Evolutionary conservation across 2,329 filamentous ascomycete genomes (phyloP).

Genomic region (Cryoendolithus antarcticus): DNA sequence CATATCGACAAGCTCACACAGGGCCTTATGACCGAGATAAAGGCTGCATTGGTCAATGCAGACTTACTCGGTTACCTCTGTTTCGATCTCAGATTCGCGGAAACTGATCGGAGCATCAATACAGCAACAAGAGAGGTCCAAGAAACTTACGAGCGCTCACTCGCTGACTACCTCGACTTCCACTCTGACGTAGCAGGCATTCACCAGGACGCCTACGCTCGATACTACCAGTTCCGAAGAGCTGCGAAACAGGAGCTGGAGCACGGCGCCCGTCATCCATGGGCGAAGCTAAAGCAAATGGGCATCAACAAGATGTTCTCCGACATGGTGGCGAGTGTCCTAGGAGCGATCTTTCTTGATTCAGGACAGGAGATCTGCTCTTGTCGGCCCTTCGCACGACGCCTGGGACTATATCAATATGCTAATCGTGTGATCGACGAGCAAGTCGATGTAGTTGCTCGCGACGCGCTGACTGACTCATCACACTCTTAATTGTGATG

Average conservation of each 20-base stretch:
- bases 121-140: conserved; percentile 9
- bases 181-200: conserved; percentile 31
- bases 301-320: conserved; percentile 65
- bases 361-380: conserved; percentile 44
- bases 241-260: conserved; percentile 27
- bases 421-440: conserved; percentile 46
- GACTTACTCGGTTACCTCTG: conserved; percentile 64
- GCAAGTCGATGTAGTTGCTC: conserved; percentile 34
- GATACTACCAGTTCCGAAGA: background rate
- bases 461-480: no score
- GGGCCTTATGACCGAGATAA: conserved; percentile 59
- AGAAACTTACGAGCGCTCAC: conserved; percentile 21
- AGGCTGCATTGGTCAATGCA: conserved; percentile 63
- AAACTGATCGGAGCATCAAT: background rate
- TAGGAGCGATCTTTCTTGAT: conserved; percentile 76
- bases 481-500: no score
- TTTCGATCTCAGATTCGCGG: conserved; percentile 40
- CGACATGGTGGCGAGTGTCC: conserved; percentile 63
- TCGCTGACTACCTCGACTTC: conserved; percentile 30
- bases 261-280: conserved; percentile 51
- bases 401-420: conserved; percentile 51
- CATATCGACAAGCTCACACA: conserved; percentile 35
- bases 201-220: background rate
- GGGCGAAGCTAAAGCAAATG: conserved; percentile 55
- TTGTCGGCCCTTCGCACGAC: conserved; percentile 47